These are phyloP conservation scores for Penicillium roqueforti DNA, from an alignment of 495 filamentous ascomycete species.

Conservation along the genomic window DNA sequence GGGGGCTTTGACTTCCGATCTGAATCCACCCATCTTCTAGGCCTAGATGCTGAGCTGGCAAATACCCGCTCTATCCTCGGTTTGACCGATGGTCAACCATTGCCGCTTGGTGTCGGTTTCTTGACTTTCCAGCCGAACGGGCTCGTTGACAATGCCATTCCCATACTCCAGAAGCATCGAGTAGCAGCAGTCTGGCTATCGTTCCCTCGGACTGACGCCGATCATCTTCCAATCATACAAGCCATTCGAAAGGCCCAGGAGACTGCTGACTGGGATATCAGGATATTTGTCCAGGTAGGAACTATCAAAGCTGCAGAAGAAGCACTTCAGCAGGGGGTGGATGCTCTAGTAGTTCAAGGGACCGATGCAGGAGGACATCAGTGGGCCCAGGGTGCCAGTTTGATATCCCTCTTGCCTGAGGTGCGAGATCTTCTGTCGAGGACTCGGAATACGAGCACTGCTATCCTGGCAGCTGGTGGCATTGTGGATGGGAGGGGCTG, in stretches of 20 bases:
- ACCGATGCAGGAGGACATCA: constrained; percentile 67
- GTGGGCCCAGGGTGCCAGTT: constrained; percentile 55
- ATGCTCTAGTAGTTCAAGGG: constrained; percentile 68
- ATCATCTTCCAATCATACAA: constrained; percentile 42
- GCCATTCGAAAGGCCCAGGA: constrained; percentile 28
- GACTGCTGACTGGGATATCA: constrained; percentile 49
- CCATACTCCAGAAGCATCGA: constrained; percentile 36
- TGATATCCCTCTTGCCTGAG: constrained; percentile 56
- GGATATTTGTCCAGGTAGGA: constrained; percentile 66
- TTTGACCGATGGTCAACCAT: constrained; percentile 48
- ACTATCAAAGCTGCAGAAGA: constrained; percentile 62
- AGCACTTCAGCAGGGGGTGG: constrained; percentile 64
- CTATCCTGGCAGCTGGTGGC: constrained; percentile 64
- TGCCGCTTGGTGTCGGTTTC: constrained; percentile 61
- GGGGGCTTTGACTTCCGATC: constrained; percentile 70
- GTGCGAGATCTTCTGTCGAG: constrained; percentile 51
- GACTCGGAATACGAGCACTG: constrained; percentile 35
- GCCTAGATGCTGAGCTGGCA: constrained; percentile 63
- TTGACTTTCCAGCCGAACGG: constrained; percentile 41
- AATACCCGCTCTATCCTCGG: constrained; percentile 56
- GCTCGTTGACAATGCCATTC: constrained; percentile 34
- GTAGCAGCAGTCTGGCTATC: constrained; percentile 68
- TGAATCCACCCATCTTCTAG: constrained; percentile 57
- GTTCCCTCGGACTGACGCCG: constrained; percentile 44
- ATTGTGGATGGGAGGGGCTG: constrained; percentile 59